These are phyloP conservation scores for Pythium periplocum DNA, from an alignment of 352 stramenopile species.

Conservation along the genomic window DNA sequence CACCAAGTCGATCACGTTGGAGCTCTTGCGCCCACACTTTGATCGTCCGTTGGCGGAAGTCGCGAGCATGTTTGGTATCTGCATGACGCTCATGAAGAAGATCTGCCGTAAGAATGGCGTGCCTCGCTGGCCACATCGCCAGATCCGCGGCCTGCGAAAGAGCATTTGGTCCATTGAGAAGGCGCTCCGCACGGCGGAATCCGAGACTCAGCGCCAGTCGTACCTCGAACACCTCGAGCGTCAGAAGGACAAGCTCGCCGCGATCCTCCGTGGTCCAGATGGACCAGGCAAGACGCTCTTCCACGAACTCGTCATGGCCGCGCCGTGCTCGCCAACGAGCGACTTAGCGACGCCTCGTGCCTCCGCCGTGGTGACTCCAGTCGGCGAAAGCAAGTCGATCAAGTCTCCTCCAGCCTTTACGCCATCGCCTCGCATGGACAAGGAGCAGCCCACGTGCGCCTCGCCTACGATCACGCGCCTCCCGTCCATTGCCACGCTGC, in stretches of 20 bases:
- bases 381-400: neutral
- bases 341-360: constrained; percentile 31
- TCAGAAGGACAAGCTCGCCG: constrained; percentile 63
- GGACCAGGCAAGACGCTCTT: constrained; percentile 44
- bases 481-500: constrained; percentile 55
- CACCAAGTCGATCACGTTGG: constrained; percentile 75
- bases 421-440: constrained; percentile 9
- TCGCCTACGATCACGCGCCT: constrained; percentile 33
- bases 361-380: constrained; percentile 1
- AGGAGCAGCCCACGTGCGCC: constrained; percentile 11
- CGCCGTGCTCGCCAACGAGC: constrained; percentile 52
- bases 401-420: constrained; percentile 6
- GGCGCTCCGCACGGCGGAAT: constrained; percentile 57
- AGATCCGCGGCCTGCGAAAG: constrained; percentile 68
- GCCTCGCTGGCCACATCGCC: constrained; percentile 65
- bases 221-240: constrained; percentile 74
- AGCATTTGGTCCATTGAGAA: constrained; percentile 82
- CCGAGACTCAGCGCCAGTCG: constrained; percentile 49
- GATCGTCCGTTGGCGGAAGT: constrained; percentile 72
- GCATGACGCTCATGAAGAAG: constrained; percentile 84
- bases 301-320: constrained; percentile 50
- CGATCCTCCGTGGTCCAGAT: constrained; percentile 55
- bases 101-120: constrained; percentile 79
- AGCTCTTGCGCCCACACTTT: constrained; percentile 67
- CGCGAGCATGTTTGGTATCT: constrained; percentile 71